These are phyloP conservation scores for Aurantiochytrium sp. DNA, from an alignment of 108 stramenopile species.

Conservation along the genomic window DNA sequence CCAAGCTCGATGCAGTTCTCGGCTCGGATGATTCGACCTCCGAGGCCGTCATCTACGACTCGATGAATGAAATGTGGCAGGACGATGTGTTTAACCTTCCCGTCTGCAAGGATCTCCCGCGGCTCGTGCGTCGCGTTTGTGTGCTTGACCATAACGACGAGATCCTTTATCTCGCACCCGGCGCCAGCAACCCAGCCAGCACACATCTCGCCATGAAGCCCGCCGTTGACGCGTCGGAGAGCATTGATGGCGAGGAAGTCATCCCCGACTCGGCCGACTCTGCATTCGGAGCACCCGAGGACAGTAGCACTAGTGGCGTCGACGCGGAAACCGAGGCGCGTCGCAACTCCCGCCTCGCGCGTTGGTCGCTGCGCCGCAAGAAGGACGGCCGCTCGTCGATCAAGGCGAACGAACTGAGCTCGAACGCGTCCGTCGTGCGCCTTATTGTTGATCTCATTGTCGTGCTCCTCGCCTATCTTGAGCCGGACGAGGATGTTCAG, in stretches of 20 bases:
- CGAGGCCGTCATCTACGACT: neutral
- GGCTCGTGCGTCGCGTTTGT: neutral
- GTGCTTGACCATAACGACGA: neutral
- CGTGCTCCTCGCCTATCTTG: neutral
- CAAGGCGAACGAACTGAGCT: neutral
- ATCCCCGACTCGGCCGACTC: no score
- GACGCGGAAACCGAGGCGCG: neutral
- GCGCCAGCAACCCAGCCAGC: neutral
- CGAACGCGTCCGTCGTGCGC: neutral
- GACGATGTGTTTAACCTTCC: neutral
- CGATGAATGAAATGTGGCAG: slow-evolving; percentile 5
- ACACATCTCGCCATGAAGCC: neutral
- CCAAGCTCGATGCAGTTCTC: neutral
- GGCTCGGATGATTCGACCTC: neutral
- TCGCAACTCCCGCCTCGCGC: neutral
- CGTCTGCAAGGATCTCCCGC: neutral
- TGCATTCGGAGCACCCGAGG: neutral
- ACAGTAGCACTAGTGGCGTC: neutral
- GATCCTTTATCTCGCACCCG: neutral
- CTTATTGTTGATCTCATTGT: neutral
- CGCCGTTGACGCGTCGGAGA: neutral
- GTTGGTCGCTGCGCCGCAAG: neutral
- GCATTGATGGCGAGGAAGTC: neutral
- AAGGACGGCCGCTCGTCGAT: neutral
- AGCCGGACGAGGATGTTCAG: neutral